Evolutionary conservation across 768 basidiomycete genomes (phyloP), one percentile per base, ranked within the genome.

Genomic region (Mycena epipterygia): DNA sequence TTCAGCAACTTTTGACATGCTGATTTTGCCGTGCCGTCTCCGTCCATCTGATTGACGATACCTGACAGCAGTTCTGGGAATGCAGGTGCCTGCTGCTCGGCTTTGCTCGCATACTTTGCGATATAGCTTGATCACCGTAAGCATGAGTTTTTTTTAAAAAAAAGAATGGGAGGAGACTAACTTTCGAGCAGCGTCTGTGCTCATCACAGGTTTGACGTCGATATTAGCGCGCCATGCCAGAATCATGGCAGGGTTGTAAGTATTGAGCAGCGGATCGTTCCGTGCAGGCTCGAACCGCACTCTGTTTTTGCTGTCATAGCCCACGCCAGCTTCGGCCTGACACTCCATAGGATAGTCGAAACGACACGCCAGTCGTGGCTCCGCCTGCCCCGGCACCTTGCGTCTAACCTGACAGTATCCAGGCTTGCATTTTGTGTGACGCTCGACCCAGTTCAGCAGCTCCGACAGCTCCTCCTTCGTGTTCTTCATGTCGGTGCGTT

Each of bases 221-320:
- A 78, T 76, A 55, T 78, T 78, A 2, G 74, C 76, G 17, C 72
- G 52, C 76, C 74, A 78, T 21, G 61, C 73, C 17, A 78, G 35
- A 37, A 74, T 76, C 33, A 75, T 61, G 2, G 70, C 63, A 6
- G 59, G 35, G 64, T 76, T 74, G 41, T 78, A 72, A 2, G 64
- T 59, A 41, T 78, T 76, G 5, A 78, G 59, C 21, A 74, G 42
- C 17, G 52, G 57, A 64, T 77, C 76, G 66, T 77, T 77, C 29
- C 68, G 42, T 30, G 19, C 19, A 0, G 65, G 65, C 57, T 67
- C 64, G 23, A 72, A 72, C 4, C 65, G 64, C 5, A 72, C 65
- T 0, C 70, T 49, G 4, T 29, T 44, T 35, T 72, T 72, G 41
- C 70, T 72, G 46, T 72, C 70, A 21, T 44, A 27, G 21, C 71